Base-by-base conservation (phyloP, 169 alveolate genomes). In the Cryptosporidium canis region DNA sequence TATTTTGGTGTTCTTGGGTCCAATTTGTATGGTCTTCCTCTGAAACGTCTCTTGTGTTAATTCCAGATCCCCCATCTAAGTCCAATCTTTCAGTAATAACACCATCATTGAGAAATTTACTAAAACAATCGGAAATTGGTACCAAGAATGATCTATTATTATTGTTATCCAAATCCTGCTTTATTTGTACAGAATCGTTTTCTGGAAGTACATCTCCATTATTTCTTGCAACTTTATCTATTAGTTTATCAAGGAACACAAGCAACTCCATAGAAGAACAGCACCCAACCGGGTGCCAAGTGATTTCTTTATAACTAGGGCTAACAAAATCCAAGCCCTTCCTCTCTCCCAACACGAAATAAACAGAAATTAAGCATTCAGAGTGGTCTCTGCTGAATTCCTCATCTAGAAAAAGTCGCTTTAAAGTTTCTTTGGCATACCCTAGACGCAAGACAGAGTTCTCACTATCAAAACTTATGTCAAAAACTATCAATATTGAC, bases 401-500 rank as follows among this genome's bases (percentile, higher is more conserved):
- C 29, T 70, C 84, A 29, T 37, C 51, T 35, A 29, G 21, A 29
- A 70, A 55, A 3, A 70, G 11, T 9, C 14, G 55, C 16, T 18
- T 48, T 24, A 70, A 1, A 7, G 33, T 3, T 6, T 51, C 39
- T n/a, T 31, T 48, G 24, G 53, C n/a, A 48, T n/a, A 33, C 37
- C 53, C 67, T 12, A 55, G 16, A 53, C 37, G 41, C 12, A 35
- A 33, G 18, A 31, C 33, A 31, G 53, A 33, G 33, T n/a, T 8
- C 3, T 48, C 58, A 70, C 43, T 11, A 14, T 70, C 31, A 51
- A 29, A 33, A 47, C 53, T 31, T 12, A 70, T 70, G 51, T 70
- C 84, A 48, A 4, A 29, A 31, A 70, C 84, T 70, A 70, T 33
- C 45, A 70, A 33, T 47, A 70, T 51, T 29, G 84, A 48, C 84